phyloP scores from a whole-genome alignment of 2,329 filamentous ascomycete genomes.

The Aaosphaeria arxii region DNA sequence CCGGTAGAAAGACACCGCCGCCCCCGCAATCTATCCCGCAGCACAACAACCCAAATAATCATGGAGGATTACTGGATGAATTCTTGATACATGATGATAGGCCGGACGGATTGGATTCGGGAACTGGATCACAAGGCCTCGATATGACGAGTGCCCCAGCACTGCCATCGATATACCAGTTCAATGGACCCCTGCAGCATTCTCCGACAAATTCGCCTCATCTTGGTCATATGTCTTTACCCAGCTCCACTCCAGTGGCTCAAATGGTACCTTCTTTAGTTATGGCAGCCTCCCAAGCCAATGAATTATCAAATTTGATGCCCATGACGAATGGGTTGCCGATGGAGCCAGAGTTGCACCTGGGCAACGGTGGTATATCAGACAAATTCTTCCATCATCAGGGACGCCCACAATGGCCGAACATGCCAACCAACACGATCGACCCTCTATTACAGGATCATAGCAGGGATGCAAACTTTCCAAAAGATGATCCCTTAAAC shows the following conservation, averaged over 20 bases:
- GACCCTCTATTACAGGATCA: slow-evolving; percentile 36
- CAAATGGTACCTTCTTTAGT: slow-evolving; percentile 36
- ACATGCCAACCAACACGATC: slow-evolving; percentile 23
- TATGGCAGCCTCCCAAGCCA: slow-evolving; percentile 39
- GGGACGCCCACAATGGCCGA: slow-evolving; percentile 29
- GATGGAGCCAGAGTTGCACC: slow-evolving; percentile 35
- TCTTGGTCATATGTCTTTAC: slow-evolving; percentile 27
- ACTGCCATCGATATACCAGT: slow-evolving; percentile 39
- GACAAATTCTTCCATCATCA: slow-evolving; percentile 35
- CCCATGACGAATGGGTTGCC: slow-evolving; percentile 28
- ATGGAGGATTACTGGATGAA: slow-evolving; percentile 32
- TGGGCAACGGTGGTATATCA: slow-evolving; percentile 24
- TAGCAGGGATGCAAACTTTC: slow-evolving; percentile 20
- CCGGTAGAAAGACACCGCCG: slow-evolving; percentile 16
- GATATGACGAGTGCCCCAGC: slow-evolving; percentile 31
- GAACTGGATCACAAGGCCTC: slow-evolving; percentile 23
- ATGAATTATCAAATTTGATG: slow-evolving; percentile 33
- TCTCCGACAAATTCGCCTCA: slow-evolving; percentile 35
- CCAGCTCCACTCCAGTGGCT: slow-evolving; percentile 25
- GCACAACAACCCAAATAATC: slow-evolving; percentile 10
- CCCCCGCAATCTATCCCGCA: slow-evolving; percentile 8
- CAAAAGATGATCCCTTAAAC: slow-evolving; percentile 16
- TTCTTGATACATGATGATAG: slow-evolving; percentile 38
- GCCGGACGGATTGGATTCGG: slow-evolving; percentile 25
- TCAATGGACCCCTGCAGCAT: slow-evolving; percentile 33